phyloP scores from a whole-genome alignment of 352 stramenopile genomes.

The Phytophthora rubi region DNA sequence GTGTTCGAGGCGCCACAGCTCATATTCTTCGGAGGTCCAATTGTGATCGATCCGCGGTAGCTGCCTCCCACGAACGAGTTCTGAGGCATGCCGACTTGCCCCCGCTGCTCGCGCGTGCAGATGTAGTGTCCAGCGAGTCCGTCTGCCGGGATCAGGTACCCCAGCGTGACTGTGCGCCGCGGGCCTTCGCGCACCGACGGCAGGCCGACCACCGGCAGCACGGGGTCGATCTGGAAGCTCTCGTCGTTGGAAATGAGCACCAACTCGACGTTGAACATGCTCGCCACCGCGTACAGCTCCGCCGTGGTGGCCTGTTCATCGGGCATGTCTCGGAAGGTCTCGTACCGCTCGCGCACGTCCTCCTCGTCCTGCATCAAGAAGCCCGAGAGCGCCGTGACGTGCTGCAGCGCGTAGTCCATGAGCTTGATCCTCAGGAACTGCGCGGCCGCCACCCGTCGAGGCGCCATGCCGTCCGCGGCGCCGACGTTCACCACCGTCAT shows the following conservation, averaged over 20 bases:
- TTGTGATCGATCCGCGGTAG: slow-evolving; percentile 79
- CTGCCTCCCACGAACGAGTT: slow-evolving; percentile 79
- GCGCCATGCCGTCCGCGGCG: slow-evolving; percentile 77
- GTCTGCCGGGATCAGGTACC: slow-evolving; percentile 74
- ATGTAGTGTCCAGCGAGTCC: slow-evolving; percentile 84
- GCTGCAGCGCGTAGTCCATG: slow-evolving; percentile 78
- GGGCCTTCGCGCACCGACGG: slow-evolving; percentile 61
- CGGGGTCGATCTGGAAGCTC: slow-evolving; percentile 82
- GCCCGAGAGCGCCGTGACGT: slow-evolving; percentile 56
- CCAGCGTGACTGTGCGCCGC: slow-evolving; percentile 66
- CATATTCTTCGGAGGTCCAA: slow-evolving; percentile 66
- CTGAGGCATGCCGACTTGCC: slow-evolving; percentile 40
- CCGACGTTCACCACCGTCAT: slow-evolving; percentile 87
- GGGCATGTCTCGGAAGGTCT: slow-evolving; percentile 68
- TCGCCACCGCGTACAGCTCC: slow-evolving; percentile 77
- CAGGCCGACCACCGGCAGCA: slow-evolving; percentile 68
- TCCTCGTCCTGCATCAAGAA: slow-evolving; percentile 82
- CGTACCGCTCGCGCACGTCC: slow-evolving; percentile 74
- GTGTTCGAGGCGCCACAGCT: slow-evolving; percentile 47
- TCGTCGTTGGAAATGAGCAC: slow-evolving; percentile 85
- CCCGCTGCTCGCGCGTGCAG: slow-evolving; percentile 67
- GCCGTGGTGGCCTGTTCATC: slow-evolving; percentile 84
- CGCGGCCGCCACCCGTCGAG: slow-evolving; percentile 67
- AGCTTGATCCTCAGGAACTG: slow-evolving; percentile 69
- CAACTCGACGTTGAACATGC: slow-evolving; percentile 87